A percentile compares a stretch with the other conserved stretches of the same genome.
Evolutionary conservation across 345 rosid genomes (phyloP).

Genomic region (Hirschfeldia incana): DNA sequence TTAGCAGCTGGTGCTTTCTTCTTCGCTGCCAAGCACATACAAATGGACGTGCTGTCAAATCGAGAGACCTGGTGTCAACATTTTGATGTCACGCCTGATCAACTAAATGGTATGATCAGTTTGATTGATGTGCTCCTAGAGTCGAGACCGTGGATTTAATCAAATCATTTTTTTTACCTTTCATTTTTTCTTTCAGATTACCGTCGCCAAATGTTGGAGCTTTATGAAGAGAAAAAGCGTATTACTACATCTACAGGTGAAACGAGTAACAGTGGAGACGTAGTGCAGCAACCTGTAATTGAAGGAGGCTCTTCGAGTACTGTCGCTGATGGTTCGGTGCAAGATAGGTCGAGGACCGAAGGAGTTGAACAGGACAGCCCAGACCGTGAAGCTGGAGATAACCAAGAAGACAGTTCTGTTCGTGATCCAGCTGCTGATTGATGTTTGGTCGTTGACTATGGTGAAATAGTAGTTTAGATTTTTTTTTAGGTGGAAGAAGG

Average conservation of each 20-base stretch:
- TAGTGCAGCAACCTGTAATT: neutral
- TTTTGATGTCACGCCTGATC: constrained; percentile 73
- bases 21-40: constrained; percentile 77
- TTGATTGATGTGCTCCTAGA: constrained; percentile 5
- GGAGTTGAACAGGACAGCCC: neutral
- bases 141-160: constrained; percentile 8
- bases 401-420: neutral
- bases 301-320: neutral
- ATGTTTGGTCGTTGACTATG: neutral
- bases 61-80: constrained; percentile 87
- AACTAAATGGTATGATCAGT: constrained; percentile 62
- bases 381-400: neutral
- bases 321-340: neutral
- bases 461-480: neutral
- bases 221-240: constrained; percentile 59
- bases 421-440: neutral
- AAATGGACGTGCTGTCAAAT: constrained; percentile 72
- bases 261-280: neutral
- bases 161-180: neutral
- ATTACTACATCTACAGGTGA: constrained; percentile 56
- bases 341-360: neutral
- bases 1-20: constrained; percentile 92
- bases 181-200: constrained; percentile 56
- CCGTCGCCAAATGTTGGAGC: constrained; percentile 77
- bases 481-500: neutral